phyloP scores from a whole-genome alignment of 1,284 basidiomycete species.

The Schizophyllum commune region DNA sequence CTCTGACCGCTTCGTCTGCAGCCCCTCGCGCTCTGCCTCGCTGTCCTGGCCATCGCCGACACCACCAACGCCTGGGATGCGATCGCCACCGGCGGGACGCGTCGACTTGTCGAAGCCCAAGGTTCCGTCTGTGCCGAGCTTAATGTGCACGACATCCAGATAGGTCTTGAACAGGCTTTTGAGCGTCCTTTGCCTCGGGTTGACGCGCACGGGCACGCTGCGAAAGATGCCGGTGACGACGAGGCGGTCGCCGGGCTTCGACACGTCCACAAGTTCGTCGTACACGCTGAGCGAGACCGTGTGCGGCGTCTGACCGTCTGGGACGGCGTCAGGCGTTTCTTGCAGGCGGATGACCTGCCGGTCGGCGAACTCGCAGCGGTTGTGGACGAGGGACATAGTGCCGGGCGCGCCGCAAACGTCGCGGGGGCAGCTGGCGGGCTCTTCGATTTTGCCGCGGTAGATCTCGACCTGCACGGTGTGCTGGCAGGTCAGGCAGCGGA shows the following conservation, averaged over 20 bases:
- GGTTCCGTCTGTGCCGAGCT: slow-evolving; percentile 63
- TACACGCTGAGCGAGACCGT: slow-evolving; percentile 95
- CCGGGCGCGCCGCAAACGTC: slow-evolving; percentile 85
- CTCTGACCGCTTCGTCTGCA: slow-evolving; percentile 45
- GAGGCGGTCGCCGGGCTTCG: slow-evolving; percentile 93
- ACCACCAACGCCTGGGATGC: slow-evolving; percentile 76
- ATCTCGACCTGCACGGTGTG: slow-evolving; percentile 95
- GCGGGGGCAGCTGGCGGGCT: slow-evolving; percentile 86
- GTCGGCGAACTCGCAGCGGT: slow-evolving; percentile 94
- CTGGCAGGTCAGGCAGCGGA: slow-evolving; percentile 93
- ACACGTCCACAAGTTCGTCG: slow-evolving; percentile 92
- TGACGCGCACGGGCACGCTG: slow-evolving; percentile 88
- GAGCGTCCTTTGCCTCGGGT: slow-evolving; percentile 85
- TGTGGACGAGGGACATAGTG: slow-evolving; percentile 94
- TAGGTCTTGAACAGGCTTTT: slow-evolving; percentile 98
- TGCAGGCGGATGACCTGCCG: slow-evolving; percentile 93
- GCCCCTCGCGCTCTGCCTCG: slow-evolving; percentile 33
- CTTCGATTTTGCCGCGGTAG: slow-evolving; percentile 92
- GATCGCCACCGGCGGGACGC: slow-evolving; percentile 62
- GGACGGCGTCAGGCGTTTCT: slow-evolving; percentile 96
- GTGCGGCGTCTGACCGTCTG: slow-evolving; percentile 97
- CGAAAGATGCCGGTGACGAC: slow-evolving; percentile 93
- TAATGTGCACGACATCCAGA: slow-evolving; percentile 91
- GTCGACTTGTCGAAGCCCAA: slow-evolving; percentile 82
- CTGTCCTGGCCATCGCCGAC: slow-evolving; percentile 65